Percentiles rank a stretch among this genome's conserved stretches.
phyloP scores from a whole-genome alignment of 2,329 filamentous ascomycete species.

The Colletotrichum sojae region DNA sequence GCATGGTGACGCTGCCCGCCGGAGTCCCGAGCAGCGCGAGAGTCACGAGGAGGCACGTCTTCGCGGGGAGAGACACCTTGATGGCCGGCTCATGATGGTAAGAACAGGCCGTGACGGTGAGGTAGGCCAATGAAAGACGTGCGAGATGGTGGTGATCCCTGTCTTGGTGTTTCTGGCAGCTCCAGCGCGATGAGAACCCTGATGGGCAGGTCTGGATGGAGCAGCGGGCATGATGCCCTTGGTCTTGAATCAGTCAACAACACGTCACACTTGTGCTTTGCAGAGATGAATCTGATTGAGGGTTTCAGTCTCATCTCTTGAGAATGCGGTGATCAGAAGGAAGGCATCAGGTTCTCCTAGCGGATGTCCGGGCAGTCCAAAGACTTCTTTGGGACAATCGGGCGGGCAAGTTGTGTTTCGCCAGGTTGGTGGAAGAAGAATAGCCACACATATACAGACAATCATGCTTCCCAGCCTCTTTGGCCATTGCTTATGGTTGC shows the following conservation, averaged over 20 bases:
- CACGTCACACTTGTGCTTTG: background rate
- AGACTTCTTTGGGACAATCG: no score
- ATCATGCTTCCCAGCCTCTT: no score
- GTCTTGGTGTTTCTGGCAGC: slow-evolving; percentile 32
- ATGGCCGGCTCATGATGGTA: slow-evolving; percentile 17
- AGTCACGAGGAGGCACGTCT: slow-evolving; percentile 13
- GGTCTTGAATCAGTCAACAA: slow-evolving; percentile 15
- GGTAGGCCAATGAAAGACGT: slow-evolving; percentile 23
- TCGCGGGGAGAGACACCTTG: slow-evolving; percentile 27
- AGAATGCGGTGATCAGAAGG: background rate
- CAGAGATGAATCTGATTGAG: background rate
- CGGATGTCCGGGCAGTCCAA: no score
- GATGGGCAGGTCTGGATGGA: slow-evolving; percentile 32
- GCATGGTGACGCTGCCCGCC: background rate
- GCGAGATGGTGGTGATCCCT: slow-evolving; percentile 22
- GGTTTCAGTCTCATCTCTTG: background rate
- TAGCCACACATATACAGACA: no score
- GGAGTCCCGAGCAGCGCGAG: background rate
- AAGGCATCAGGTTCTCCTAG: no score
- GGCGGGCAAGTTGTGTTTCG: no score
- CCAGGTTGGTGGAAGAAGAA: no score
- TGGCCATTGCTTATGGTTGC: no score
- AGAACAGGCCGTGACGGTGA: background rate
- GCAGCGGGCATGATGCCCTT: background rate
- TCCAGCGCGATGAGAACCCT: slow-evolving; percentile 31